A percentile compares a stretch with the other conserved stretches of the same genome.
Evolutionary conservation across 352 stramenopile species (phyloP).

Genomic region (Blastocystis hominis): DNA sequence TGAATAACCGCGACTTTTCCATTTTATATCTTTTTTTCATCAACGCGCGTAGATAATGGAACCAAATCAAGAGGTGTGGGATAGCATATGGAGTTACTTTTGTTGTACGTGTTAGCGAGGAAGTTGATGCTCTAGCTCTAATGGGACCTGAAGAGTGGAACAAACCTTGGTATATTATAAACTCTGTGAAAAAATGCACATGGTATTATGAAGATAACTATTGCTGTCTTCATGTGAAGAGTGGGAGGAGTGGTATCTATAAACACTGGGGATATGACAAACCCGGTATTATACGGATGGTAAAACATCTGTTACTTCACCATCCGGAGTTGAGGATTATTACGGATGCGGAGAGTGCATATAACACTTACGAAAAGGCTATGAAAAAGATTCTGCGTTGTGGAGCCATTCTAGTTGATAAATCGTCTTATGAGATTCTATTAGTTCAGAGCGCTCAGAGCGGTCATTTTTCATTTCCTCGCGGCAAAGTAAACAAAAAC

Average conservation of each 20-base stretch:
- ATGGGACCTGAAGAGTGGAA: conserved; percentile 20
- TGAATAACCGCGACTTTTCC: too few species aligned
- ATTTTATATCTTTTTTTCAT: too few species aligned
- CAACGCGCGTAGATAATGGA: neutral
- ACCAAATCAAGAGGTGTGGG: conserved; percentile 33
- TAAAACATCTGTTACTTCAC: neutral
- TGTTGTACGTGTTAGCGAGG: neutral
- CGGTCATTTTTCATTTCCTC: neutral
- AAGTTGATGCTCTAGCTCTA: neutral
- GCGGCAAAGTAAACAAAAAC: conserved; percentile 33
- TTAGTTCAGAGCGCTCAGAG: neutral
- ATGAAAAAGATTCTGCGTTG: conserved; percentile 18
- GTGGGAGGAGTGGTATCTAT: neutral
- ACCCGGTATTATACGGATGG: neutral
- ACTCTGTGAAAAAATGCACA: neutral
- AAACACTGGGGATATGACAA: neutral
- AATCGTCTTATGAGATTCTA: neutral
- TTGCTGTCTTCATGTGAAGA: neutral
- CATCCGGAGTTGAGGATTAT: neutral
- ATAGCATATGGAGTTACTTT: neutral
- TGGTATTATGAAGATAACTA: conserved; percentile 50
- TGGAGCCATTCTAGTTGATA: neutral
- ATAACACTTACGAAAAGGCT: neutral
- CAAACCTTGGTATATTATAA: conserved; percentile 18
- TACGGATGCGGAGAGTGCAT: neutral